These are phyloP conservation scores for Rutstroemia sp. DNA, from an alignment of 2,329 filamentous ascomycete species.

Conservation along the genomic window DNA sequence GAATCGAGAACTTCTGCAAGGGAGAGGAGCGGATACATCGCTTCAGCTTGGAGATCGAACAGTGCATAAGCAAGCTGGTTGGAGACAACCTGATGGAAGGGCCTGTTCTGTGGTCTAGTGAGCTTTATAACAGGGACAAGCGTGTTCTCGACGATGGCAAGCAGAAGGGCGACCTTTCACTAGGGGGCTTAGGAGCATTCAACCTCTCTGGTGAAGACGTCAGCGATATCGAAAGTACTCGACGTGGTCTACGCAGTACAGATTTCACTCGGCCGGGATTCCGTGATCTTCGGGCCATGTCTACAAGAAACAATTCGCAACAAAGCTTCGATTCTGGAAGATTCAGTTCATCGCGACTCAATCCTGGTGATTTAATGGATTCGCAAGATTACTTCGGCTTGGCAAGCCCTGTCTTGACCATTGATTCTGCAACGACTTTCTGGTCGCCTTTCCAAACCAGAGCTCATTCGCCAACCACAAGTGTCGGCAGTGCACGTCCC, in stretches of 20 bases:
- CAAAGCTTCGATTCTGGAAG: slow-evolving; percentile 64
- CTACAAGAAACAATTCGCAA: slow-evolving; percentile 57
- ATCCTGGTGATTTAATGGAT: slow-evolving; percentile 58
- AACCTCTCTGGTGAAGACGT: slow-evolving; percentile 39
- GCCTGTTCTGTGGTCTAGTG: slow-evolving; percentile 86
- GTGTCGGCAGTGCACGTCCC: slow-evolving; percentile 53
- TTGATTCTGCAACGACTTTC: slow-evolving; percentile 72
- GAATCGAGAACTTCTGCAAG: slow-evolving; percentile 87
- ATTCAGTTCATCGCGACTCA: slow-evolving; percentile 50
- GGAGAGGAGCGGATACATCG: slow-evolving; percentile 93
- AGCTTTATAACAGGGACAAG: slow-evolving; percentile 76
- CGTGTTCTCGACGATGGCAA: slow-evolving; percentile 40
- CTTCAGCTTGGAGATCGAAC: slow-evolving; percentile 84
- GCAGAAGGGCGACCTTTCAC: slow-evolving; percentile 41
- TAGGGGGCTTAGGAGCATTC: slow-evolving; percentile 39
- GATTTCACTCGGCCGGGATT: slow-evolving; percentile 42
- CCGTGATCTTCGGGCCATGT: slow-evolving; percentile 50
- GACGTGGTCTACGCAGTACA: slow-evolving; percentile 32
- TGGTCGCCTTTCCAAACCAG: slow-evolving; percentile 79
- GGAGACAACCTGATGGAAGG: slow-evolving; percentile 78
- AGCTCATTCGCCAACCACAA: slow-evolving; percentile 55
- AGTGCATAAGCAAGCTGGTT: slow-evolving; percentile 76
- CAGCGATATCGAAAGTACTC: slow-evolving; percentile 21
- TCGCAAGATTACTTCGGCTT: slow-evolving; percentile 64
- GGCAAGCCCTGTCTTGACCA: slow-evolving; percentile 60